A percentile compares a stretch with the other conserved stretches of the same genome.
phyloP scores from a whole-genome alignment of 495 filamentous ascomycete species.

The Penicillium malachiteum region DNA sequence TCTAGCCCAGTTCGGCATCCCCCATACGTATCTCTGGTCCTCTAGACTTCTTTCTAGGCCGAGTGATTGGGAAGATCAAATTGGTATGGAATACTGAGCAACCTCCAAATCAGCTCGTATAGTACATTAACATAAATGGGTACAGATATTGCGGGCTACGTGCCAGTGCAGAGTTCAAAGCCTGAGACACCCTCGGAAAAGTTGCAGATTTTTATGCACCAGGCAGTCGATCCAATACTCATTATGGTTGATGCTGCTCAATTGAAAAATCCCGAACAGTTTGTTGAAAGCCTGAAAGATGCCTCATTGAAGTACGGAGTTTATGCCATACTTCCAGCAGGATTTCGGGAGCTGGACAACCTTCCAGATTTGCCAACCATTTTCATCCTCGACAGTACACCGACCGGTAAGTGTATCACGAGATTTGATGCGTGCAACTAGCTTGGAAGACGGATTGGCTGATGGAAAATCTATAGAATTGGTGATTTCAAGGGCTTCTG shows the following conservation, averaged over 20 bases:
- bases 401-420: not conserved
- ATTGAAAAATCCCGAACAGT: not conserved
- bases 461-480: not conserved
- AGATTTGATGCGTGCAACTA: not conserved
- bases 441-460: not conserved
- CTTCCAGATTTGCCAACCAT: not conserved
- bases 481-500: not conserved
- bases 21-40: slow-evolving; percentile 13
- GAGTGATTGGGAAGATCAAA: slow-evolving; percentile 5
- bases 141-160: not conserved
- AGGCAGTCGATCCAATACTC: not conserved
- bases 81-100: not conserved
- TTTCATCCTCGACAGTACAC: not conserved
- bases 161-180: not conserved
- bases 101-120: not conserved
- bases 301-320: not conserved
- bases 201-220: not conserved
- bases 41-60: slow-evolving; percentile 1
- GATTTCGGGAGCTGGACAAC: not conserved
- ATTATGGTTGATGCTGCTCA: not conserved
- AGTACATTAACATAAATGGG: not conserved
- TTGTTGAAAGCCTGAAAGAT: not conserved
- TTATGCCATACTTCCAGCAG: not conserved
- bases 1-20: not conserved
- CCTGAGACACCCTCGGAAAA: not conserved